Conservation (phyloP, 129 eudicot species). For the Artemisia argyi region DNA sequence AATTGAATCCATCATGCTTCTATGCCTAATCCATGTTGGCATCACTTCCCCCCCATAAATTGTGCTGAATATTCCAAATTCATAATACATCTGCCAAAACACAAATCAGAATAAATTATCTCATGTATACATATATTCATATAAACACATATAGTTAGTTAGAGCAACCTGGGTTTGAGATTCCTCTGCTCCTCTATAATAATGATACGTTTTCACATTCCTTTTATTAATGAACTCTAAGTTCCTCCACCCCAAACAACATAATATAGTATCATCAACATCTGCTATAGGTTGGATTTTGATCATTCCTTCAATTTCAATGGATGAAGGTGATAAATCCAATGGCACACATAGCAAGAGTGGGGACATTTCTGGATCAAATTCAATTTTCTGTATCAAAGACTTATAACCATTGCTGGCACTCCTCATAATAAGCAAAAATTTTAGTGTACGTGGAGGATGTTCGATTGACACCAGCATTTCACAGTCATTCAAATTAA, state of each 20-base stretch:
- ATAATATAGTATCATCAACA: background rate
- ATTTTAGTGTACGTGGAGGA: too few species aligned
- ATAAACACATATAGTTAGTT: too few species aligned
- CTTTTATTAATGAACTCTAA: background rate
- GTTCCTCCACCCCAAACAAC: slow-evolving; percentile 1
- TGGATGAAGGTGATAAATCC: background rate
- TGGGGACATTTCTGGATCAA: slow-evolving; percentile 21
- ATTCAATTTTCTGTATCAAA: background rate
- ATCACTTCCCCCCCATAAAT: background rate
- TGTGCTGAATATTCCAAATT: slow-evolving; percentile 30
- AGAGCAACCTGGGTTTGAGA: too few species aligned
- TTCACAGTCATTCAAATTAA: too few species aligned
- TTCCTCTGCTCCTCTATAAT: background rate
- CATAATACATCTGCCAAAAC: slow-evolving; percentile 15
- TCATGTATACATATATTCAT: background rate
- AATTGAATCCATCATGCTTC: background rate
- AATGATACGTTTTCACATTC: background rate
- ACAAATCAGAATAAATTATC: background rate
- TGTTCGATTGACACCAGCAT: too few species aligned
- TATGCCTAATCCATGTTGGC: background rate
- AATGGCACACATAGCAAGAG: background rate
- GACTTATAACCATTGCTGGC: too few species aligned
- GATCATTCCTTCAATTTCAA: slow-evolving; percentile 21
- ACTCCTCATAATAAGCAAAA: too few species aligned
- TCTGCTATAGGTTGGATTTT: slow-evolving; percentile 14